A percentile compares a stretch with the other conserved stretches of the same genome.
Conservation (phyloP, 345 rosid species). For the Populus ilicifolia region DNA sequence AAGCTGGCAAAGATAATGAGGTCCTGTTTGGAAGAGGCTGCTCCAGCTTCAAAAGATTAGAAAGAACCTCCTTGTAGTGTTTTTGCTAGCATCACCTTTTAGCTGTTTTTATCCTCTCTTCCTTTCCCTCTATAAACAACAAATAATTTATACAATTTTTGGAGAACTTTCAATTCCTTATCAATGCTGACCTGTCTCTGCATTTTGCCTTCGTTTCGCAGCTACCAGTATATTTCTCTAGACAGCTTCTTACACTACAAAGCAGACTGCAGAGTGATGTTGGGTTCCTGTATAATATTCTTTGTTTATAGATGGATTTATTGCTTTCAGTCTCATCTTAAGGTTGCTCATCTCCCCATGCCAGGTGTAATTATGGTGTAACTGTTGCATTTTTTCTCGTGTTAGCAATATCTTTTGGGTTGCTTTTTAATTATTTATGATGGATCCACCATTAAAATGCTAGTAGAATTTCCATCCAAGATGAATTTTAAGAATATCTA, state of each 20-base stretch:
- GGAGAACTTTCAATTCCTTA: not conserved
- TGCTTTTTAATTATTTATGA: not conserved
- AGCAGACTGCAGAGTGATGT: not conserved
- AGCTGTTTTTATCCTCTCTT: not conserved
- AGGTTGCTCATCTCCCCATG: not conserved
- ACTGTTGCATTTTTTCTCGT: not conserved
- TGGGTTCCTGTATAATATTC: not conserved
- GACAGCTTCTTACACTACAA: not conserved
- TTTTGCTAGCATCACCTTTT: not conserved
- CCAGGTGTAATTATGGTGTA: not conserved
- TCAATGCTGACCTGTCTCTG: not conserved
- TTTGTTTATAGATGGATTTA: not conserved
- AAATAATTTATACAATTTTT: not conserved
- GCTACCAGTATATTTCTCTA: not conserved
- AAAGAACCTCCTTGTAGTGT: not conserved
- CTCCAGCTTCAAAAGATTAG: slow-evolving; percentile 48
- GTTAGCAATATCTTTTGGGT: not conserved
- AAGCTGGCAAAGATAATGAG: slow-evolving; percentile 84
- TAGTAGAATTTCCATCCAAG: not conserved
- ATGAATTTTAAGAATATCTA: not conserved
- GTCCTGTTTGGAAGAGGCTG: slow-evolving; percentile 69
- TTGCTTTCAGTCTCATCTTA: not conserved
- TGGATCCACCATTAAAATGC: not conserved
- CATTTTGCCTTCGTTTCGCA: not conserved
- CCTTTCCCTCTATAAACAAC: not conserved